Base-by-base conservation (phyloP, 2,329 filamentous ascomycete species). In the Myriosclerotinia duriaeana region DNA sequence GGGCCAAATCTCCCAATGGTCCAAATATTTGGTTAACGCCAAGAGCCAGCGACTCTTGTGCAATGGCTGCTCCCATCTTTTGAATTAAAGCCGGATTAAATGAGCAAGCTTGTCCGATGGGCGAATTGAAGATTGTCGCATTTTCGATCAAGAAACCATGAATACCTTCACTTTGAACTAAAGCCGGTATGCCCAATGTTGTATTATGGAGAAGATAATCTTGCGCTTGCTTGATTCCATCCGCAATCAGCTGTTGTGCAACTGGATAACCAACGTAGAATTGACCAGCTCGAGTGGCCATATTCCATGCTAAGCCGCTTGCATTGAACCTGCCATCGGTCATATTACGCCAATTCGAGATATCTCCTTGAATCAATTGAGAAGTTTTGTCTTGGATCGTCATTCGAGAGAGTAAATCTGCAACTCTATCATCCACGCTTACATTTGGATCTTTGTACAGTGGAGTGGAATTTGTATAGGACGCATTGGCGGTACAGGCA, bases 91-190 rank as follows among this genome's bases (percentile, higher is more conserved):
- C 81, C 0, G 84, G 83, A 74, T 92, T 90, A 79, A 87, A 92
- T 0, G 89, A 89, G 73, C 88, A 91, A 20, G 85, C 89, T 64
- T 89, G 85, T 9, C 81, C 89, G 71, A 92, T 91, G 0, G 90
- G 89, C 1, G 87, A 90, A 77, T 92, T 92, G 80, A 92, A 93
- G 67, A 92, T 90, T 1, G 90, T 92, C 3, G 88, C 89, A 75
- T 92, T 92, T 12, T 84, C 84, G 53, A 89, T 84, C 42, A 91
- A 79, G 70, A 92, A 87, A 1, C 89, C 90, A 72, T 92, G 89
- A 54, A 92, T 89, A 48, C 86, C 89, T 77, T 93, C 90, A 4
- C 85, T 89, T 76, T 92, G 90, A 17, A 90, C 86, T 71, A 91
- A 83, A 1, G 89, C 86, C 8, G 90, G 90, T 63, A 92, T 92